Evolutionary conservation across 129 eudicot genomes (phyloP), one percentile per base, ranked within the genome.

Genomic region (Tanacetum coccineum): DNA sequence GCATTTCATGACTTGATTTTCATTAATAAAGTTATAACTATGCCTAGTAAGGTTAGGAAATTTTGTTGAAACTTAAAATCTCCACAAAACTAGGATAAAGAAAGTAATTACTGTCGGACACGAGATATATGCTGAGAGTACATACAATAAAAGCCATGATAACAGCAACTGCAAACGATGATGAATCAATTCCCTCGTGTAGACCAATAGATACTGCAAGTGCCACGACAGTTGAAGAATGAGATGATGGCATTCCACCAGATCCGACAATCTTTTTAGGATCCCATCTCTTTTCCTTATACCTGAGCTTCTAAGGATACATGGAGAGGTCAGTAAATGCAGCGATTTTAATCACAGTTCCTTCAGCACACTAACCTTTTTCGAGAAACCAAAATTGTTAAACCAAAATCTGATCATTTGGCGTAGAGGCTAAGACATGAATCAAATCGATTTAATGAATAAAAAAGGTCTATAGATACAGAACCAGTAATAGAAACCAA

Each of bases 221-320:
- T 42, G 89, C 86, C 51, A 74, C 73, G 6, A 84, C 89, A 18
- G 89, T 84, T 32, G 89, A 76, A 14, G 89, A 84, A 84, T 84
- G 89, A 48, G 89, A 84, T 9, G 89, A 84, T 21, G 89, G 89
- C 89, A 84, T 84, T 77, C 88, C 88, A 70, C 88, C 88, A 21
- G 88, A 83, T 17, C 80, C 84, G 12, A 83, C 68, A 65, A 84
- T 84, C 75, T 70, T 84, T 71, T 84, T 84, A 30, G 89, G 72
- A 71, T 84, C 89, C 89, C 89, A 84, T 74, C 67, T 81, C 71
- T 75, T 81, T 70, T 84, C 89, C 71, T 78, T 84, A 67, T 80
- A 84, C 89, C 89, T 84, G 89, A 78, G 71, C 14, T 77, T 71
- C 89, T 71, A 81, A 76, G 56, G 20, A 22, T 20, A 45, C 18